Evolutionary conservation across 345 rosid genomes (phyloP), one percentile per base, ranked within the genome.

Genomic region (Angophora floribunda): DNA sequence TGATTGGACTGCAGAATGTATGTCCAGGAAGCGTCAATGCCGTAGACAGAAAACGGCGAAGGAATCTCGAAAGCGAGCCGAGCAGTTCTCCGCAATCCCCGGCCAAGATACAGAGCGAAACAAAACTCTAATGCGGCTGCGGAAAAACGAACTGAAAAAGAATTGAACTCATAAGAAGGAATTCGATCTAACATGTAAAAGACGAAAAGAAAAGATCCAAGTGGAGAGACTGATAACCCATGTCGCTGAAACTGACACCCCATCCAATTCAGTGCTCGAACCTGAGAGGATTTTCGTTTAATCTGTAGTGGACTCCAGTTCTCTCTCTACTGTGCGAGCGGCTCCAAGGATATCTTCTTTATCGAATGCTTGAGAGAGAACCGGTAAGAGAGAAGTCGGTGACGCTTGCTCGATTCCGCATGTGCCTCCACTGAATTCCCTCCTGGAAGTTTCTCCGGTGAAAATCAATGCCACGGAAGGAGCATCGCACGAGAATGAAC

Each of bases 131-230:
- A 53, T 53, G 59, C 59, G 24, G 59, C 26, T 53, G 59, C 26
- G 0, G 24, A 21, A 53, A 53, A 21, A 55, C 59, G 9, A 55
- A 55, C 26, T 55, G 59, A 52, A 14, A 52, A 55, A 0, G 26
- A 55, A 55, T 55, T 55, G 21, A 55, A 26, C 19, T 26, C 59
- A 55, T 55, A 11, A 55, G 59, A 19, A 55, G 59, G 24, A 55
- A 55, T 55, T 55, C 59, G 21, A 55, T 0, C 26, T 1, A 55
- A 55, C 26, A 55, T 9, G 59, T 21, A 55, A 55, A 55, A 0
- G 59, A 55, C 0, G 1, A 3, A 0, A 55, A 53, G n/a, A 55
- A 3, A 53, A 0, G 0, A 55, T 55, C 26, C 21, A 55, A 21
- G 59, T 21, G 26, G 21, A 0, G 59, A 53, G 26, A 53, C 0